Evolutionary conservation across 2,329 filamentous ascomycete species (phyloP).

Genomic region (Penicillium vulpinum): DNA sequence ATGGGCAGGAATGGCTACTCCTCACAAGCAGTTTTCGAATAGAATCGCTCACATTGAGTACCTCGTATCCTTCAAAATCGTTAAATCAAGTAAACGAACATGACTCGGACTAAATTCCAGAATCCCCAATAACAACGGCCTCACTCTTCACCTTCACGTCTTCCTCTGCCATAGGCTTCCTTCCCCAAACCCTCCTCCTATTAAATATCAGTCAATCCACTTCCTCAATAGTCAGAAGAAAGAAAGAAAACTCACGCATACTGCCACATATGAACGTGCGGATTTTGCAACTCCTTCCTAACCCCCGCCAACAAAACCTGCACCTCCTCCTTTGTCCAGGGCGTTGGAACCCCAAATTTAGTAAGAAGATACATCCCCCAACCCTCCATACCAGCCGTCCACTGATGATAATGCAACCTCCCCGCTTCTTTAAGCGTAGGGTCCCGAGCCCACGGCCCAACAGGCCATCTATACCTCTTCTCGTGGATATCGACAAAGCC

Average conservation of each 20-base stretch:
- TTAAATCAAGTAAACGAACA: background rate
- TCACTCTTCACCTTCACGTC: background rate
- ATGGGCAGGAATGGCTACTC: too few relatives aligned
- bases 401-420: constrained; percentile 23
- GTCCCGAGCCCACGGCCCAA: constrained; percentile 31
- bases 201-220: background rate
- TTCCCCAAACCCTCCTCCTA: constrained; percentile 5
- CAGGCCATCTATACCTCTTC: constrained; percentile 21
- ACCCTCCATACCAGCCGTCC: constrained; percentile 24
- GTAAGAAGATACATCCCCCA: constrained; percentile 25
- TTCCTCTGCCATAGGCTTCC: constrained; percentile 3
- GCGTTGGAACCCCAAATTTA: constrained; percentile 15
- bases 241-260: background rate
- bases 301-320: constrained; percentile 2
- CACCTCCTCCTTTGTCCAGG: constrained; percentile 8
- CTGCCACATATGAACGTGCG: constrained; percentile 3
- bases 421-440: constrained; percentile 41
- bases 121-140: background rate
- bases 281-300: constrained; percentile 4
- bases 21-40: background rate
- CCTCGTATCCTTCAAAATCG: background rate
- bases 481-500: constrained; percentile 33
- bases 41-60: background rate
- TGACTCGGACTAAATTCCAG: background rate
- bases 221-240: background rate